A percentile compares a stretch with the other conserved stretches of the same genome.
These are phyloP conservation scores for Phanerochaete carnosa DNA, from an alignment of 768 basidiomycete genomes.

Conservation along the genomic window DNA sequence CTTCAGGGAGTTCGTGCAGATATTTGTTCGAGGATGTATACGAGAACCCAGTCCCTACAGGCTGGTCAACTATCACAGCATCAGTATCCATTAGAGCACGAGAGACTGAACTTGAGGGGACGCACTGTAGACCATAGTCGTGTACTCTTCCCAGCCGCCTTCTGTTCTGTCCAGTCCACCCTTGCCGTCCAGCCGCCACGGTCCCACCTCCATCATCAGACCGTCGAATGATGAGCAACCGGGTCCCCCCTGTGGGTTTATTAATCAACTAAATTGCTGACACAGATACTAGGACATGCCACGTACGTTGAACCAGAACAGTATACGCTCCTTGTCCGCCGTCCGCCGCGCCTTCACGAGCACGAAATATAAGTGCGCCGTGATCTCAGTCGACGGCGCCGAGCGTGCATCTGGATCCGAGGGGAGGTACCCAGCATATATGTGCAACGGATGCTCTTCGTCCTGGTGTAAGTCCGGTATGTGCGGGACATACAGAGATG, in stretches of 20 bases:
- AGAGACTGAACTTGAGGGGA: slow-evolving; percentile 12
- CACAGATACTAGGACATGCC: not conserved
- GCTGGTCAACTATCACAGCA: slow-evolving; percentile 80
- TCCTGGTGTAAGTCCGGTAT: slow-evolving; percentile 79
- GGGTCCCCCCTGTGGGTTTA: slow-evolving; percentile 71
- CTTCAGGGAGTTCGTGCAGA: slow-evolving; percentile 75
- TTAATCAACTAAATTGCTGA: not conserved
- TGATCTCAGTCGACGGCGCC: slow-evolving; percentile 55
- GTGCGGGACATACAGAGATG: slow-evolving; percentile 77
- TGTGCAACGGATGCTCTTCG: slow-evolving; percentile 63
- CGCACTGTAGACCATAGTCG: slow-evolving; percentile 89
- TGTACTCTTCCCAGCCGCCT: slow-evolving; percentile 98
- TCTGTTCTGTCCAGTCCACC: slow-evolving; percentile 70
- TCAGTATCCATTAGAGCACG: not conserved
- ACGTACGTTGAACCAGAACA: slow-evolving; percentile 95
- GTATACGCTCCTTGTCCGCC: slow-evolving; percentile 86
- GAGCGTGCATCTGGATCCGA: slow-evolving; percentile 62
- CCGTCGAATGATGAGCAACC: slow-evolving; percentile 98
- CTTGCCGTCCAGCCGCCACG: slow-evolving; percentile 75
- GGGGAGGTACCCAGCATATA: slow-evolving; percentile 84
- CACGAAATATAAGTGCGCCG: slow-evolving; percentile 84
- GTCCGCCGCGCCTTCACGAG: slow-evolving; percentile 81
- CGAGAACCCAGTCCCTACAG: slow-evolving; percentile 93
- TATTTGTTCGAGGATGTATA: slow-evolving; percentile 85
- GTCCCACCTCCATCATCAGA: slow-evolving; percentile 97